phyloP scores from a whole-genome alignment of 2,329 filamentous ascomycete genomes.

The Metarhizium brunneum region DNA sequence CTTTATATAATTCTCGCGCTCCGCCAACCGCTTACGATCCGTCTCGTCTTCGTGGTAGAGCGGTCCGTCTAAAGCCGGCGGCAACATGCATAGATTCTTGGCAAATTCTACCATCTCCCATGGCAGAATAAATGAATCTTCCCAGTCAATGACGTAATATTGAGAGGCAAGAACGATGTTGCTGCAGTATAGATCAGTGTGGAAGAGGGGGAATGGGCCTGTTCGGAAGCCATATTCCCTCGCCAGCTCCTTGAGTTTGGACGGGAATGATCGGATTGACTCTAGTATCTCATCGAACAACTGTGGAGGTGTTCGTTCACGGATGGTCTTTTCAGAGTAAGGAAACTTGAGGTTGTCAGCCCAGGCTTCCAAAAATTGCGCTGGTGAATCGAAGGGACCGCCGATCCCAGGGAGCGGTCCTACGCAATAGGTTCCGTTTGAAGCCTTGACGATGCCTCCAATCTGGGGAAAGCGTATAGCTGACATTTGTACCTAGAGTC shows the following conservation, averaged over 20 bases:
- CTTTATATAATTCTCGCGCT: not conserved
- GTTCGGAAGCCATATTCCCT: not conserved
- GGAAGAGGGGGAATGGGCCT: not conserved
- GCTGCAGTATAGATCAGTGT: not conserved
- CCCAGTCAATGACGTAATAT: not conserved
- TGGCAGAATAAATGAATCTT: not conserved
- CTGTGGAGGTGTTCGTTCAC: not conserved
- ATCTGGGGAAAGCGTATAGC: slow-evolving; percentile 13
- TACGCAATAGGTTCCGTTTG: slow-evolving; percentile 7
- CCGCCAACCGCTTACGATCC: not conserved
- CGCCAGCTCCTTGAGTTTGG: not conserved
- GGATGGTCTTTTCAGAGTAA: slow-evolving; percentile 1
- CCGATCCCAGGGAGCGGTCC: slow-evolving; percentile 13
- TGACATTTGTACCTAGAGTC: slow-evolving; percentile 9
- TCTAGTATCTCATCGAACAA: not conserved
- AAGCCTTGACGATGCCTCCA: slow-evolving; percentile 7
- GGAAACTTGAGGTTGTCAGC: slow-evolving; percentile 9
- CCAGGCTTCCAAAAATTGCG: slow-evolving; percentile 13
- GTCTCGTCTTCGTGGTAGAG: not conserved
- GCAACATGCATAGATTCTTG: not conserved
- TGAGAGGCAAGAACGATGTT: not conserved
- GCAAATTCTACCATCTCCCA: not conserved
- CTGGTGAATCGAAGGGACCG: slow-evolving; percentile 13
- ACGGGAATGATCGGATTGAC: not conserved
- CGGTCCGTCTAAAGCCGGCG: not conserved